phyloP scores from a whole-genome alignment of 2,329 filamentous ascomycete species.

The Calonectria naviculata region DNA sequence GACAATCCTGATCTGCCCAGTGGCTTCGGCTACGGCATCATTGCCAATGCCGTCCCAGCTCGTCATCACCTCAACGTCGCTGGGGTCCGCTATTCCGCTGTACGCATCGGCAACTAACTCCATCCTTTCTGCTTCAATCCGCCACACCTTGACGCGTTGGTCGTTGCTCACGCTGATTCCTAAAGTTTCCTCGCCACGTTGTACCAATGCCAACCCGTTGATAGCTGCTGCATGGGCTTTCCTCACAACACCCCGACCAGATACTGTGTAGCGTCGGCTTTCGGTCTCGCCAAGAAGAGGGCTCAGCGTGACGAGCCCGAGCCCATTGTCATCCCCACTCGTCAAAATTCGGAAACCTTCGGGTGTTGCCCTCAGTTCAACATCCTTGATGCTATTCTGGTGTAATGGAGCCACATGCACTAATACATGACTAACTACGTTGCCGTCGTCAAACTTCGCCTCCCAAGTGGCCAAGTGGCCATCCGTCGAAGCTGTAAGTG shows the following conservation, averaged over 20 bases:
- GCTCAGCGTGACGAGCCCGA: constrained; percentile 65
- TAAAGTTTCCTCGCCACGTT: constrained; percentile 27
- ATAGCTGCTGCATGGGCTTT: constrained; percentile 79
- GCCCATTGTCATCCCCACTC: constrained; percentile 88
- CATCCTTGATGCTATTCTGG: constrained; percentile 82
- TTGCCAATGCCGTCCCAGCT: neutral
- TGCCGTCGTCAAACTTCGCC: constrained; percentile 24
- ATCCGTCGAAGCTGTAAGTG: constrained; percentile 84
- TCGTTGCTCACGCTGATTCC: constrained; percentile 68
- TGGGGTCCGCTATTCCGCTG: constrained; percentile 71
- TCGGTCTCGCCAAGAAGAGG: constrained; percentile 26
- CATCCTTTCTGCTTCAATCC: constrained; percentile 45
- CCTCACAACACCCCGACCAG: constrained; percentile 40
- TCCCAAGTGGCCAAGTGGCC: constrained; percentile 68
- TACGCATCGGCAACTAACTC: constrained; percentile 61
- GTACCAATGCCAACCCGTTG: constrained; percentile 63
- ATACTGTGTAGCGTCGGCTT: constrained; percentile 35
- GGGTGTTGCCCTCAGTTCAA: constrained; percentile 56
- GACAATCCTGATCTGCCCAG: constrained; percentile 25
- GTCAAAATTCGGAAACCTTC: constrained; percentile 68
- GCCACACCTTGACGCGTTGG: constrained; percentile 69
- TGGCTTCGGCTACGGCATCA: neutral
- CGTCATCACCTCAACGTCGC: constrained; percentile 58
- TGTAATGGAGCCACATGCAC: constrained; percentile 66
- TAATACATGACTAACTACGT: constrained; percentile 37